Conservation (phyloP, 176 grass and related monocot genomes). For the Rhynchospora pubera region DNA sequence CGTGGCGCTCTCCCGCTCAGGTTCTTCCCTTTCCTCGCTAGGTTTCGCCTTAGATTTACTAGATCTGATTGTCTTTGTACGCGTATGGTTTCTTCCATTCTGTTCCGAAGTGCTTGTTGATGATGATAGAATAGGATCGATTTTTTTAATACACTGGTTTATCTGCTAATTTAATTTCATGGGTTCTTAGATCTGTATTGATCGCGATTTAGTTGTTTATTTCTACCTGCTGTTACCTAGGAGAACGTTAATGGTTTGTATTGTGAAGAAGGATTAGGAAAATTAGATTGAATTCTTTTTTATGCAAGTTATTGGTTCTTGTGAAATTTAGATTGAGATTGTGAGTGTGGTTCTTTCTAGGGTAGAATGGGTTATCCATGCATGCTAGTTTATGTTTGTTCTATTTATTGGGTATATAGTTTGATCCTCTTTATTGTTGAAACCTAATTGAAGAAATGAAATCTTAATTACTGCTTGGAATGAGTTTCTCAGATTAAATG, state of each 20-base stretch:
- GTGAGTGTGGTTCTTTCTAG: neutral
- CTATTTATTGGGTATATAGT: neutral
- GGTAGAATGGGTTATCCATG: neutral
- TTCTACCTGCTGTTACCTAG: neutral
- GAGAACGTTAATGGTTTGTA: neutral
- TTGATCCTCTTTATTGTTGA: neutral
- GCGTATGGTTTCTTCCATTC: neutral
- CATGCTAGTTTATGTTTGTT: neutral
- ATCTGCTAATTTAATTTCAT: neutral
- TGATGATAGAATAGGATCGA: neutral
- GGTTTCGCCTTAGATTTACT: neutral
- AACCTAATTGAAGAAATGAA: neutral
- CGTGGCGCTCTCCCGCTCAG: slow-evolving; percentile 15
- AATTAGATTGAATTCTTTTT: neutral
- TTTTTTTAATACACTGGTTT: neutral
- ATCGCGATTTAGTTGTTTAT: neutral
- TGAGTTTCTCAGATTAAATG: neutral
- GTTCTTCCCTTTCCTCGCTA: neutral
- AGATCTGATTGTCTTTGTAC: slow-evolving; percentile 3
- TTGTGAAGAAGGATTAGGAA: neutral
- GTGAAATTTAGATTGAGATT: neutral
- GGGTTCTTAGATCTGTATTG: neutral
- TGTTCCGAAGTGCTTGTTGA: neutral
- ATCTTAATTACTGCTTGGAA: neutral
- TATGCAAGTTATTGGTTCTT: neutral